phyloP scores from a whole-genome alignment of 768 basidiomycete genomes.

The Steccherinum ochraceum region DNA sequence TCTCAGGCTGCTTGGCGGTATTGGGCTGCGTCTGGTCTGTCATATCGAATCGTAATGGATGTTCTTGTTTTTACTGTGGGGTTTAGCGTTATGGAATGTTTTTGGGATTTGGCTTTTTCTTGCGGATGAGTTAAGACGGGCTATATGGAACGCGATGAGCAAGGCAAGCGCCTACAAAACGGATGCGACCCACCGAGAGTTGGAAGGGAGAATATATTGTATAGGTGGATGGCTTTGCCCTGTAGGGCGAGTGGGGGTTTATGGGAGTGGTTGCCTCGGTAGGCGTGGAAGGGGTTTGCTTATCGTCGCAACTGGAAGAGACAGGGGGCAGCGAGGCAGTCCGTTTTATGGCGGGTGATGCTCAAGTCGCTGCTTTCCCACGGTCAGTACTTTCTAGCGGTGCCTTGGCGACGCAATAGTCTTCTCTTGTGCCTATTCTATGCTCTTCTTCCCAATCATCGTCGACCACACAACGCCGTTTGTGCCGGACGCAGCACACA shows the following conservation, averaged over 20 bases:
- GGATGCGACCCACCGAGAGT: conserved; percentile 34
- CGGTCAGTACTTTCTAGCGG: conserved; percentile 1
- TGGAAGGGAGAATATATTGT: conserved; percentile 27
- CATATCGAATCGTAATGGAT: conserved; percentile 76
- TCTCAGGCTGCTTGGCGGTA: conserved; percentile 28
- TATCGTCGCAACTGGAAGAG: conserved; percentile 33
- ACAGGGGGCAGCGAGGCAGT: conserved; percentile 15
- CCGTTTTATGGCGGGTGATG: conserved; percentile 8
- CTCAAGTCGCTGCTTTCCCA: background rate
- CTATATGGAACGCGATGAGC: conserved; percentile 13
- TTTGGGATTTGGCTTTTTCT: conserved; percentile 43
- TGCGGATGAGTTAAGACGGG: conserved; percentile 13
- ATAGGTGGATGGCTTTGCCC: conserved; percentile 68
- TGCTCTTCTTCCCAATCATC: no score
- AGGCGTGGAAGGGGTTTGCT: conserved; percentile 45
- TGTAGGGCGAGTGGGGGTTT: conserved; percentile 79
- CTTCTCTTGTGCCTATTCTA: background rate
- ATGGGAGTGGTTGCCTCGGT: conserved; percentile 51
- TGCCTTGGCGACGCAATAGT: background rate
- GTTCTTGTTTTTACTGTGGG: conserved; percentile 12
- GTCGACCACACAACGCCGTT: no score
- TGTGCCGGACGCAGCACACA: no score
- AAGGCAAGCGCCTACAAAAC: conserved; percentile 1
- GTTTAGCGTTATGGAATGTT: conserved; percentile 31
- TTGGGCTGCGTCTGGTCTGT: conserved; percentile 55